phyloP scores from a whole-genome alignment of 1,284 basidiomycete species.

The Neotropicomus parvogracilis region DNA sequence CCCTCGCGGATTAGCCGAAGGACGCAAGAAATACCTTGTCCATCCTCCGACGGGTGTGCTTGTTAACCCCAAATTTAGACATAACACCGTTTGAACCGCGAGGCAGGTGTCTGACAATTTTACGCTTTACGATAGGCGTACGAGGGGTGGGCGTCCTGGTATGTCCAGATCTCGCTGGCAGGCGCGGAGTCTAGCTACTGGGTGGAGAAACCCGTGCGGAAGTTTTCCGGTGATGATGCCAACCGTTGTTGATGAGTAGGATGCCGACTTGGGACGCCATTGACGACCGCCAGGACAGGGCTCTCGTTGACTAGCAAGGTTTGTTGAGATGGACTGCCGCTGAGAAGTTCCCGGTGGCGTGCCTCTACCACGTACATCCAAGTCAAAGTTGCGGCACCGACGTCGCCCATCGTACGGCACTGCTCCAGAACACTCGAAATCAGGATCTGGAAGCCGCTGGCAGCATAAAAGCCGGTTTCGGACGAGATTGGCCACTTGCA shows the following conservation, averaged over 20 bases:
- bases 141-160: not conserved
- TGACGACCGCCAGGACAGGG: not conserved
- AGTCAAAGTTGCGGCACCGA: too few species aligned
- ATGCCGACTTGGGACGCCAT: not conserved
- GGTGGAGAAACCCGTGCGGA: conserved; percentile 7
- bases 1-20: conserved; percentile 2
- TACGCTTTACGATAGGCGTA: not conserved
- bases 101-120: not conserved
- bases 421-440: not conserved
- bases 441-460: too few species aligned
- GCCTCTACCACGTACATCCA: not conserved
- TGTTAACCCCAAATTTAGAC: conserved; percentile 18
- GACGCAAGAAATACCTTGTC: not conserved
- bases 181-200: not conserved
- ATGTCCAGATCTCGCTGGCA: not conserved
- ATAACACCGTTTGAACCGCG: not conserved
- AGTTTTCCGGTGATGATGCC: conserved; percentile 2
- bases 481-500: not conserved
- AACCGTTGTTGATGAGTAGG: not conserved
- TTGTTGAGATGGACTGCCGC: conserved; percentile 1
- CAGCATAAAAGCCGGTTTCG: not conserved
- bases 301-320: not conserved
- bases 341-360: not conserved
- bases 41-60: not conserved
- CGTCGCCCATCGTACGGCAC: not conserved